Base-by-base conservation (phyloP, 2,329 filamentous ascomycete genomes). In the Diaporthe vaccinii region DNA sequence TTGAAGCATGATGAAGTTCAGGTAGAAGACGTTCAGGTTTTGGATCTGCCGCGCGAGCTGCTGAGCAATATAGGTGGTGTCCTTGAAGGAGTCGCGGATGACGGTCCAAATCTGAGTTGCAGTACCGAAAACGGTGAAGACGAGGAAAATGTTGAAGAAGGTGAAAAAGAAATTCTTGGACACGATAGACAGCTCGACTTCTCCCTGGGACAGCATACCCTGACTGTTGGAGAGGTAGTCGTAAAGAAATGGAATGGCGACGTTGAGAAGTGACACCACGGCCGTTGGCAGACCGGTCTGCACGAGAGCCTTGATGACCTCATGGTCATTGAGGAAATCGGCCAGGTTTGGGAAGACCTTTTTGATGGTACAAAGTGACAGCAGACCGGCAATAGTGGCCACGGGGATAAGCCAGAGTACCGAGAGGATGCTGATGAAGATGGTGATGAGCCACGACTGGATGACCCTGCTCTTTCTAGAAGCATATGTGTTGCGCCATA, bases 151-250 rank as follows among this genome's bases (percentile, higher is more conserved):
- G 85, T 99, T 99, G 90, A 99, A 98, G 84, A 99, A 99, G 14
- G 94, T 96, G 83, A 99, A 99, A 88, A 98, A 98, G 86, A 98
- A 99, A 84, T 98, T 99, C 86, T 99, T 99, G 72, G 95, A 98
- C 78, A 99, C 96, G 59, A 97, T 89, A 0, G 97, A 98, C 9
- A 99, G 89, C 83, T 98, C 97, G 31, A 99, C 93, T 77, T 99
- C 97, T 59, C 95, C 95, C 79, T 95, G 94, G 0, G 97, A 98
- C 70, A 98, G 95, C 92, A 97, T 97, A 67, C 97, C 97, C 86
- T 99, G 97, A 71, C 91, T 90, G 82, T 96, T 96, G 3, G 96
- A 95, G 15, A 99, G 90, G 87, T 93, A 98, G 79, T 98, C 95
- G 85, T 99, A 99, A 0, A 99, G 87, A 82, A 98, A 98, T 0